Evolutionary conservation across 2,329 filamentous ascomycete genomes (phyloP).

Genomic region (Aspergillus ochraceoroseus): DNA sequence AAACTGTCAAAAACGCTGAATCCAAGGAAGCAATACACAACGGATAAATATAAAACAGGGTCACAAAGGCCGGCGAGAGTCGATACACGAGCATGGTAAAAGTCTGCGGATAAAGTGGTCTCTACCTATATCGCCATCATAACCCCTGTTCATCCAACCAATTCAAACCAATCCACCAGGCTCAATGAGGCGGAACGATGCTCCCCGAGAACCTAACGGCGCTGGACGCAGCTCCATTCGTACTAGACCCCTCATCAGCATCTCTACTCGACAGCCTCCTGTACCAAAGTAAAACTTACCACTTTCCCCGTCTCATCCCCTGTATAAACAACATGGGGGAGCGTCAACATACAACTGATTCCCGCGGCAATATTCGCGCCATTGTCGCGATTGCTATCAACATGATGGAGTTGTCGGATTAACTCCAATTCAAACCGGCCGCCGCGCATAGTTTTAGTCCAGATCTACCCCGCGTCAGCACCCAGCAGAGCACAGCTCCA

Average conservation of each 20-base stretch:
- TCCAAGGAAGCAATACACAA: background rate
- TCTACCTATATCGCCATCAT: too few relatives aligned
- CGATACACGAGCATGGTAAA: too few relatives aligned
- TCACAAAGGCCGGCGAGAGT: too few relatives aligned
- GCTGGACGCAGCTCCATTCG: slow-evolving; percentile 55
- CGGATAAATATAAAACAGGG: slow-evolving; percentile 2
- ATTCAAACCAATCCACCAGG: too few relatives aligned
- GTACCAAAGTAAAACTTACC: slow-evolving; percentile 52
- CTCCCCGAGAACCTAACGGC: slow-evolving; percentile 42
- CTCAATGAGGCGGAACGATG: too few relatives aligned
- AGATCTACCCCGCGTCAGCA: slow-evolving; percentile 43
- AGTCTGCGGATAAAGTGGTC: too few relatives aligned
- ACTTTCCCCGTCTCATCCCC: slow-evolving; percentile 91
- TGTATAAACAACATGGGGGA: slow-evolving; percentile 80
- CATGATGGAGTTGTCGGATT: slow-evolving; percentile 75
- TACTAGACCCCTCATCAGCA: slow-evolving; percentile 41
- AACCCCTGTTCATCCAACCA: too few relatives aligned
- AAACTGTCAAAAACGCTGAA: slow-evolving; percentile 4
- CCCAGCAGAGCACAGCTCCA: background rate
- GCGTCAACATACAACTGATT: slow-evolving; percentile 80
- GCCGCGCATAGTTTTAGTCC: slow-evolving; percentile 53
- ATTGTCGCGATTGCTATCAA: slow-evolving; percentile 62
- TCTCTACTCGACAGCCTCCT: background rate
- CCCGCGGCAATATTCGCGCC: slow-evolving; percentile 55
- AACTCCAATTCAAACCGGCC: slow-evolving; percentile 72